Evolutionary conservation across 768 basidiomycete species (phyloP), one percentile per base, ranked within the genome.

Genomic region (Rhodotorula paludigena): DNA sequence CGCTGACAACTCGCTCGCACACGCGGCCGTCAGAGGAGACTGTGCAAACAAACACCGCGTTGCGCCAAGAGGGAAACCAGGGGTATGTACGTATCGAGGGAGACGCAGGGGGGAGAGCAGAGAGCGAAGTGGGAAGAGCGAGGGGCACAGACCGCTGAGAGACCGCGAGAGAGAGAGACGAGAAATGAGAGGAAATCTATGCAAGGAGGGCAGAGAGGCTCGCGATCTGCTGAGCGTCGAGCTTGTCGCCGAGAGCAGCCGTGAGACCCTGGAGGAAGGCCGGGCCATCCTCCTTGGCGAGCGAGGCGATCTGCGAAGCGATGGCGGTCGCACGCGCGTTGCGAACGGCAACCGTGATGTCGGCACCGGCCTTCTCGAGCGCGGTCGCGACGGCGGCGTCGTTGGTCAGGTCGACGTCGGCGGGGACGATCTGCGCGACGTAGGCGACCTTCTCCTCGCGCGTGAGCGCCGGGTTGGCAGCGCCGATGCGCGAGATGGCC

Each of bases 391-490:
- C 76, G 35, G 74, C 73, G 10, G 52, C 57, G 63, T 79, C 77
- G 42, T 68, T 69, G 25, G 48, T 16, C 18, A 66, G 54, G 57
- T 77, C 76, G 56, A 66, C 38, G 8, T 60, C 62, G 47, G n/a
- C 59, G 41, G 79, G 73, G 57, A 72, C 67, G 55, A 81, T 64
- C 36, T 78, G 63, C 18, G 66, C 72, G 64, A 77, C 71, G 44
- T 48, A 48, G 10, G 47, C 47, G n/a, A 48, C 25, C 23, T 79
- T 76, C 28, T 80, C 77, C 39, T 74, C 56, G 61, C 78, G 77
- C 11, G 78, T 66, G 32, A 81, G 76, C 35, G 75, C 59, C 18
- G 80, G 77, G 76, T 81, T 77, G 72, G 80, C 80, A 11, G 66
- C 70, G 11, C 76, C 74, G 64, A 81, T 75, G 63, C 62, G 60